Evolutionary conservation across 179 eudicot species (phyloP).

Genomic region (Actinidia arguta): DNA sequence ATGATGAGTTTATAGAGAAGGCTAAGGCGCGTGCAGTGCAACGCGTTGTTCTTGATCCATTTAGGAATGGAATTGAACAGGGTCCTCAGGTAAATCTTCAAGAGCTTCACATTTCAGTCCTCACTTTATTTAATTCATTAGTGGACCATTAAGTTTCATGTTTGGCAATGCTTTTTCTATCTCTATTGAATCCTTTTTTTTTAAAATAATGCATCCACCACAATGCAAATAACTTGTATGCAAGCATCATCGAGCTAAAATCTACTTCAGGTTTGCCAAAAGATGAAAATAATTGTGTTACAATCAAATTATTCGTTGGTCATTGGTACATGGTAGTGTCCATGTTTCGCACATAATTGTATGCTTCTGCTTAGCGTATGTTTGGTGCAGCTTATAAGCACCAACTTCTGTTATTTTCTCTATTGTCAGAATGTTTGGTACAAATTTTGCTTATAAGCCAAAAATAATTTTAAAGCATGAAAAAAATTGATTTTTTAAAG

Average conservation of each 20-base stretch:
- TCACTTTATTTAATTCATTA: not conserved
- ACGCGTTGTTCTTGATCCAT: constrained; percentile 75
- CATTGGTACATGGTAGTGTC: not conserved
- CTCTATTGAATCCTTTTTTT: too few relatives aligned
- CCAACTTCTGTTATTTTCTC: too few relatives aligned
- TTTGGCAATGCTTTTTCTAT: not conserved
- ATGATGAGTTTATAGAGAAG: constrained; percentile 75
- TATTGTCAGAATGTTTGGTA: too few relatives aligned
- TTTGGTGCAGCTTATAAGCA: too few relatives aligned
- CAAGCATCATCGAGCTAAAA: not conserved
- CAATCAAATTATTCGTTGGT: not conserved
- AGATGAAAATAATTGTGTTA: not conserved
- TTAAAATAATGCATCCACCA: not conserved
- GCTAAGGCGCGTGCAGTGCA: constrained; percentile 63
- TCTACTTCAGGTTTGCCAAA: not conserved
- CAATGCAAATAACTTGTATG: not conserved
- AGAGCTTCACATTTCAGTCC: not conserved
- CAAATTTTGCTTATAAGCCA: too few relatives aligned
- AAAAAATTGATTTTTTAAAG: too few relatives aligned
- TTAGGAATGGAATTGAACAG: constrained; percentile 61
- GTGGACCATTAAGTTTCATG: not conserved
- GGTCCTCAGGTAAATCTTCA: constrained; percentile 70
- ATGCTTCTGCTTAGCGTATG: constrained; percentile 5
- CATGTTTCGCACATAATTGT: not conserved
- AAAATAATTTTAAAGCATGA: too few relatives aligned